Evolutionary conservation across 2,329 filamentous ascomycete species (phyloP).

Genomic region (Neofusicoccum laricinum): DNA sequence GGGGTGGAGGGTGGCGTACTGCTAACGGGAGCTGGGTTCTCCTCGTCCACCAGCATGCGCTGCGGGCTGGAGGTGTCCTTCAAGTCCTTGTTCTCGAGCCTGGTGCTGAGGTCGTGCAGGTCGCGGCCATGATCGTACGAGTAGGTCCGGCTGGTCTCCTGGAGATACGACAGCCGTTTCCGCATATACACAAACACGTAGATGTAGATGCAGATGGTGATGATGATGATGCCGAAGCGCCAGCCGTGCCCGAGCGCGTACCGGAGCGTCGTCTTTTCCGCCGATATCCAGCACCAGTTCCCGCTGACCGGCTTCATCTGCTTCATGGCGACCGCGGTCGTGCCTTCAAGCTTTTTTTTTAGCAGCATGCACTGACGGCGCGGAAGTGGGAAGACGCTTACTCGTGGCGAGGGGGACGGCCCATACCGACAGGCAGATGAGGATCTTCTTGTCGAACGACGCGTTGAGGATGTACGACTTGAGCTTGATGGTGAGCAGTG

Average conservation of each 20-base stretch:
- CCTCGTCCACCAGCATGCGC: background rate
- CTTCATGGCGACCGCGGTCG: constrained; percentile 1
- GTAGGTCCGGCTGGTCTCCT: constrained; percentile 2
- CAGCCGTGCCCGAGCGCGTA: constrained; percentile 47
- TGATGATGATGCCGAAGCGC: constrained; percentile 44
- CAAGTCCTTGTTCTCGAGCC: background rate
- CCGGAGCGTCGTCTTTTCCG: constrained; percentile 35
- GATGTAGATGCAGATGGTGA: constrained; percentile 42
- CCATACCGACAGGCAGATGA: constrained; percentile 42
- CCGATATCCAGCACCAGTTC: constrained; percentile 50
- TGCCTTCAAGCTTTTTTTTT: background rate
- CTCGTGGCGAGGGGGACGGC: constrained; percentile 40
- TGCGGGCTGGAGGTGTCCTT: background rate
- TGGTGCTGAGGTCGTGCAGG: background rate
- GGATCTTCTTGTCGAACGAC: constrained; percentile 27
- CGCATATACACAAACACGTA: constrained; percentile 42
- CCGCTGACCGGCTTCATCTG: constrained; percentile 43
- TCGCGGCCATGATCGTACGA: constrained; percentile 11
- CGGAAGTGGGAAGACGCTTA: constrained; percentile 13
- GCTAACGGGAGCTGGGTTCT: background rate
- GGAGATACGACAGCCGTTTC: background rate
- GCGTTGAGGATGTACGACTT: constrained; percentile 33
- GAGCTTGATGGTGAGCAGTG: constrained; percentile 40
- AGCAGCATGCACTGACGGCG: background rate
- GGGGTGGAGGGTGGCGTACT: background rate